phyloP scores from a whole-genome alignment of 208 protist genomes.

The Leishmania guyanensis region DNA sequence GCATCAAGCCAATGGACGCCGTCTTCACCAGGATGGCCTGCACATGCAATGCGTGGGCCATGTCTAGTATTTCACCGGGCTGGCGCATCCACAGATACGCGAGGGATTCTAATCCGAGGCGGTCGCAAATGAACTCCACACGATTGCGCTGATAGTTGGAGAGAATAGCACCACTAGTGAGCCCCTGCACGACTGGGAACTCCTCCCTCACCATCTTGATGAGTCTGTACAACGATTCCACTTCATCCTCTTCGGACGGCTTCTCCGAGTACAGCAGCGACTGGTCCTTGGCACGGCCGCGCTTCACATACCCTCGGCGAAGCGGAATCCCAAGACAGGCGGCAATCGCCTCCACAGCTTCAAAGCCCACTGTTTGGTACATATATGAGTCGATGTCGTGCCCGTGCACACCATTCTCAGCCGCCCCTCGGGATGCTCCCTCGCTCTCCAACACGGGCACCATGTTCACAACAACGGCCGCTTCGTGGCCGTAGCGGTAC shows the following conservation, averaged over 20 bases:
- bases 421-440: neutral
- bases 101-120: slow-evolving; percentile 93
- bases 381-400: slow-evolving; percentile 98
- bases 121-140: slow-evolving; percentile 96
- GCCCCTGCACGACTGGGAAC: slow-evolving; percentile 87
- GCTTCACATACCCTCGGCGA: slow-evolving; percentile 72
- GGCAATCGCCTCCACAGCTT: slow-evolving; percentile 88
- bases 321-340: slow-evolving; percentile 94
- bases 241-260: slow-evolving; percentile 92
- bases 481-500: slow-evolving; percentile 94
- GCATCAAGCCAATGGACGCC: slow-evolving; percentile 92
- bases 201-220: slow-evolving; percentile 88
- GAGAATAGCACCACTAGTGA: slow-evolving; percentile 98
- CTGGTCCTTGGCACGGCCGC: slow-evolving; percentile 71
- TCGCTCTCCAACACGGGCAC: slow-evolving; percentile 19
- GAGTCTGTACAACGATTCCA: slow-evolving; percentile 96
- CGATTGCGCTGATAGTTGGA: slow-evolving; percentile 98
- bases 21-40: slow-evolving; percentile 96
- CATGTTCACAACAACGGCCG: slow-evolving; percentile 97
- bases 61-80: slow-evolving; percentile 93
- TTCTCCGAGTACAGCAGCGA: slow-evolving; percentile 82
- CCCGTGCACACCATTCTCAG: slow-evolving; percentile 24
- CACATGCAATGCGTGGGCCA: slow-evolving; percentile 86
- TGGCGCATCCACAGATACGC: slow-evolving; percentile 97
- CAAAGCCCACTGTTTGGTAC: slow-evolving; percentile 99